Evolutionary conservation across 139 green algal species (phyloP), one percentile per base, ranked within the genome.

Genomic region (Mychonastes homosphaera): DNA sequence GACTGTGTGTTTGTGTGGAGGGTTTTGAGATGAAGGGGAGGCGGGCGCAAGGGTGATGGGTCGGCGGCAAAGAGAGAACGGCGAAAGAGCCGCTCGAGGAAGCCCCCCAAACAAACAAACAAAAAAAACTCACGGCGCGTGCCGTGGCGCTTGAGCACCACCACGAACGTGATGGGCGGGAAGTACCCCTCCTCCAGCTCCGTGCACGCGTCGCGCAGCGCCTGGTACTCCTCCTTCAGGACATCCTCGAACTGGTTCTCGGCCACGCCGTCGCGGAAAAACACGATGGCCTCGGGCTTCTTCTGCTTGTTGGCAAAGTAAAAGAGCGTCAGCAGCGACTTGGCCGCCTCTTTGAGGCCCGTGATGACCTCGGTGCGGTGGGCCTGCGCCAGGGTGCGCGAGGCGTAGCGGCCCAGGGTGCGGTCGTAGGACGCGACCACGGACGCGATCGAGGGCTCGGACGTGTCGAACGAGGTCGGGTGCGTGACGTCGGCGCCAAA

Each of bases 201-300:
- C 13, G 34, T 30, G 48, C 77, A 84, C 12, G 73, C 77, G 51
- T 79, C 46, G 54, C 53, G 27, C n/a, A n/a, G n/a, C n/a, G n/a
- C n/a, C n/a, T n/a, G n/a, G 64, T 78, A 78, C 66, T 78, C 70
- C 21, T 69, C 39, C 47, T 48, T 12, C 29, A 73, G 53, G 33
- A 92, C 79, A 39, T 76, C 55, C 39, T 76, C 54, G 65, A 92
- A 92, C 74, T 92, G 85, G 9, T 83, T 76, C 56, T 92, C 83
- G 34, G 66, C 79, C 10, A 92, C 85, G 15, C 84, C 79, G 60
- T 91, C 84, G 24, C 79, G 63, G 66, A 64, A 77, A 40, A 79
- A 59, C 15, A 84, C 40, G 34, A 80, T 57, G 26, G 60, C 41
- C 43, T 59, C 30, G 35, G 65, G 75, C 71, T 78, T 79, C n/a